phyloP scores from a whole-genome alignment of 1,139 yeast genomes.

The Yamadazyma oceani region DNA sequence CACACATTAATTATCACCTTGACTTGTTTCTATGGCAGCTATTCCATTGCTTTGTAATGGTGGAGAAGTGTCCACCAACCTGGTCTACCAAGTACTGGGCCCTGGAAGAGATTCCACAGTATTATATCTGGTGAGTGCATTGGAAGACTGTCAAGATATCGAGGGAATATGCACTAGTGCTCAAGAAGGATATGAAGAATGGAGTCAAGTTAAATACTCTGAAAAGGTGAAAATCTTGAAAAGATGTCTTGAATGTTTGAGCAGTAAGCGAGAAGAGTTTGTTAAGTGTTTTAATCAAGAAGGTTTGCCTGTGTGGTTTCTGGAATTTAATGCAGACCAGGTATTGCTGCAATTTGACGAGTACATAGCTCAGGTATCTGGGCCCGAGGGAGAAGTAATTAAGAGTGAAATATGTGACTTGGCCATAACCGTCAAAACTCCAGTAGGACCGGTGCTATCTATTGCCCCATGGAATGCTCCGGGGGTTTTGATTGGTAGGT shows the following conservation, averaged over 20 bases:
- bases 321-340: slow-evolving; percentile 33
- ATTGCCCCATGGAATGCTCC: slow-evolving; percentile 55
- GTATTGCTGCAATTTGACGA: slow-evolving; percentile 25
- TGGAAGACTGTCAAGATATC: slow-evolving; percentile 4
- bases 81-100: slow-evolving; percentile 7
- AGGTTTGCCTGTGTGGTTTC: slow-evolving; percentile 41
- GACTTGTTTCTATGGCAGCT: slow-evolving; percentile 1
- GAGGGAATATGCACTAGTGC: slow-evolving; percentile 20
- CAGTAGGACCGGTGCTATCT: slow-evolving; percentile 46
- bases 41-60: slow-evolving; percentile 24
- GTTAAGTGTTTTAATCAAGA: slow-evolving; percentile 30
- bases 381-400: slow-evolving; percentile 25
- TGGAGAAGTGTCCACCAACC: slow-evolving; percentile 13
- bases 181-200: slow-evolving; percentile 26
- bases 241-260: slow-evolving; percentile 19
- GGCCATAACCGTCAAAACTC: slow-evolving; percentile 33
- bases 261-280: slow-evolving; percentile 16
- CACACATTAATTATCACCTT: no score
- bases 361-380: slow-evolving; percentile 21
- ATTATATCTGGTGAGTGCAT: slow-evolving; percentile 9
- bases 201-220: slow-evolving; percentile 20
- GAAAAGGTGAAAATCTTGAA: slow-evolving; percentile 23
- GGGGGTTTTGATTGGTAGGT: slow-evolving; percentile 36
- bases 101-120: background rate
- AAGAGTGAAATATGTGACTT: slow-evolving; percentile 22